Evolutionary conservation across 2,329 filamentous ascomycete species (phyloP).

Genomic region (Stachybotrys chartarum): DNA sequence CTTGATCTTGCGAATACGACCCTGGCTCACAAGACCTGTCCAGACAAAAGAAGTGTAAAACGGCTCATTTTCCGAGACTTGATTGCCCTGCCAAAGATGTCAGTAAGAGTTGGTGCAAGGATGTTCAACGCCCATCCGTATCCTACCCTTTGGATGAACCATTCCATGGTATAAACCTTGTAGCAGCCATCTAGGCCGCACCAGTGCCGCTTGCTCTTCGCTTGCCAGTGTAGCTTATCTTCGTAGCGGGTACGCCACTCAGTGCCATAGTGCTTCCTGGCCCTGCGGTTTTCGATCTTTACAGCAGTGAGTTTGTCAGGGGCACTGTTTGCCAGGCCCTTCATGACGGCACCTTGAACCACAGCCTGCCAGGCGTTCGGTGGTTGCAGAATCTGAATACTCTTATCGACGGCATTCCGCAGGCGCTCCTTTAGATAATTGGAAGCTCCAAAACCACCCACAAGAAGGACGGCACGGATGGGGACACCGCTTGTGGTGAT

Average conservation of each 20-base stretch:
- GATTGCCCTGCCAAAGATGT: slow-evolving; percentile 20
- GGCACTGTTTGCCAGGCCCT: slow-evolving; percentile 31
- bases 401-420: slow-evolving; percentile 21
- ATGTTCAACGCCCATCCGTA: neutral
- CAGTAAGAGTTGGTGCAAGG: neutral
- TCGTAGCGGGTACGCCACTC: slow-evolving; percentile 23
- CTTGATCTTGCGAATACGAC: slow-evolving; percentile 24
- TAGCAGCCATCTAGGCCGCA: slow-evolving; percentile 27
- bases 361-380: slow-evolving; percentile 40
- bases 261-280: slow-evolving; percentile 36
- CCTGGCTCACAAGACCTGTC: slow-evolving; percentile 17
- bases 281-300: slow-evolving; percentile 30
- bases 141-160: slow-evolving; percentile 32
- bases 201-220: slow-evolving; percentile 26
- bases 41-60: slow-evolving; percentile 24
- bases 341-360: slow-evolving; percentile 41
- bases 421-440: slow-evolving; percentile 35
- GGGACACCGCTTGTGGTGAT: slow-evolving; percentile 28
- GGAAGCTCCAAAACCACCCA: slow-evolving; percentile 40
- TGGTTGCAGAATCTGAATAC: slow-evolving; percentile 36
- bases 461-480: slow-evolving; percentile 34
- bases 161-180: slow-evolving; percentile 32
- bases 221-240: slow-evolving; percentile 19
- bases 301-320: slow-evolving; percentile 27
- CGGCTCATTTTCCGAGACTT: slow-evolving; percentile 31